Base-by-base conservation (phyloP, 1,139 yeast genomes). In the Yamadazyma dushanensis region DNA sequence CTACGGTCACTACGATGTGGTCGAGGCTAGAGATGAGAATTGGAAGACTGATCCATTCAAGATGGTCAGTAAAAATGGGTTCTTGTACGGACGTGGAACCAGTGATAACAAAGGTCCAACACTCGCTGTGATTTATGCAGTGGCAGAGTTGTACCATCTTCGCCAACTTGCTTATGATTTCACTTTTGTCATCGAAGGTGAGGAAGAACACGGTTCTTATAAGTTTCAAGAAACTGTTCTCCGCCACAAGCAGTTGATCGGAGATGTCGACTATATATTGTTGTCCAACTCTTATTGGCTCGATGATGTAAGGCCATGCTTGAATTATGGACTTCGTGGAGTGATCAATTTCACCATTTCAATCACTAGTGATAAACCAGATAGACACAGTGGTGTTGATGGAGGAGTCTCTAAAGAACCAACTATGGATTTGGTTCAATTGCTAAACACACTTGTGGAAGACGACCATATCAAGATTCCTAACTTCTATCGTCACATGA, bases 1-100 rank as follows among this genome's bases (percentile, higher is more conserved):
- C 82, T 92, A 92, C 57, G 97, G 96, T 1, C 98, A 92, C 66
- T 92, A 92, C 56, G 98, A 92, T 60, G 97, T 92, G 17, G 90
- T 92, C 24, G 83, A 78, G 41, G 77, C 77, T 4, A 54, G 61
- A 15, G 61, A 55, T 15, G 73, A 70, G 13, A 66, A 64, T 31
- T 92, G 97, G 97, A 58, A 68, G 4, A 77, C 94, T 0, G 81
- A 84, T 46, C 97, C 98, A 0, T 92, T 83, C 57, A 61, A 62
- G 19, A 59, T 92, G 57, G 75, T 83, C 0, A 85, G 95, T 3
- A 71, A 73, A 42, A 84, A 92, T 56, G 98, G 97, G 0, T 89
- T 83, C 53, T 58, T 92, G 43, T 85, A 86, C 51, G 97, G 94
- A 2, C 75, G 98, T 51, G 98, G 98, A 35, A 95, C 84, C 1